Evolutionary conservation across 2,329 filamentous ascomycete species (phyloP), one percentile per base, ranked within the genome.

Genomic region (Epichloe hybrida): DNA sequence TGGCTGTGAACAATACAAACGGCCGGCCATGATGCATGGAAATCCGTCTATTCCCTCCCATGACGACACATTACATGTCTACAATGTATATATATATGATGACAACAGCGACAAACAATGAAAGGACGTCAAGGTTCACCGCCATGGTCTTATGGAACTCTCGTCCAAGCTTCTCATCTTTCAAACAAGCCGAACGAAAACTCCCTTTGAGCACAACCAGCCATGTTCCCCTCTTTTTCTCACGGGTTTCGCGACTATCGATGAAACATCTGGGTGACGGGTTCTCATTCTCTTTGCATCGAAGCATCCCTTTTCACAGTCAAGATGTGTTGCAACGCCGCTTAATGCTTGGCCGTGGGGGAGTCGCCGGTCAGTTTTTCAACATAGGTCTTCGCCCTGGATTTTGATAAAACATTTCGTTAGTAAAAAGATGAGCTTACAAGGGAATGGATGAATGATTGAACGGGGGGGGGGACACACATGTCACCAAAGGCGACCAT

Each of bases 401-500:
- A 17, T 27, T 39, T 46, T 36, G 17, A 34, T 34, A 2, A 5
- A 7, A 3, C 9, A 31, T 21, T 2, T 46, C 34, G 13, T 46
- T 46, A 46, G 35, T 35, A 1, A 17, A 27, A 27, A 27, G 45
- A 31, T 21, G 27, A 34, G 48, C 39, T 6, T 9, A n/a, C 9
- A 9, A 46, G 11, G 11, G 15, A 12, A 42, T 42, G 11, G 36
- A n/a, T 36, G 31, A 48, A 41, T 17, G 20, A 40, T 46, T 17
- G 37, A 54, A 51, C 52, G 36, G 43, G 56, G 52, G 36, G 43
- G 4, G 1, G 5, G 5, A 81, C 88, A 76, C 73, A 94, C 89
- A 95, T 90, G 74, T 97, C 93, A 72, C 93, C 93, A 70, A 97
- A 78, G 64, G 91, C 93, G 72, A 98, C 93, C 93, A 98, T 98